A percentile compares a stretch with the other conserved stretches of the same genome.
These are phyloP conservation scores for Gaeumannomyces tritici DNA, from an alignment of 2,329 filamentous ascomycete species.

Conservation along the genomic window DNA sequence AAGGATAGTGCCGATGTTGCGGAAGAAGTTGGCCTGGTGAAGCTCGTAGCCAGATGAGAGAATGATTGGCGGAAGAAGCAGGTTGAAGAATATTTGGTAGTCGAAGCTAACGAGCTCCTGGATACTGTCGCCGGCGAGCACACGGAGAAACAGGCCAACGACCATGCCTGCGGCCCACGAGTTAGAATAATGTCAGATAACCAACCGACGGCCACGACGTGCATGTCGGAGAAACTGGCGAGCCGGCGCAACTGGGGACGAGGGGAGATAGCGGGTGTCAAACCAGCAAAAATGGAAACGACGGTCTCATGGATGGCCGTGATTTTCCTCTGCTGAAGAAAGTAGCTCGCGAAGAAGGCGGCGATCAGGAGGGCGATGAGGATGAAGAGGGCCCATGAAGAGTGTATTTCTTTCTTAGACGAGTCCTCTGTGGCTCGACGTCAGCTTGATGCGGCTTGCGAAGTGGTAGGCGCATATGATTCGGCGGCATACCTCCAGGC, in stretches of 20 bases:
- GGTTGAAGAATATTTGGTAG: constrained; percentile 99
- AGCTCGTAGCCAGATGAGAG: constrained; percentile 94
- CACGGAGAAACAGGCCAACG: constrained; percentile 77
- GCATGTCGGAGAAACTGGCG: too few relatives aligned
- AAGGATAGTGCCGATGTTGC: constrained; percentile 92
- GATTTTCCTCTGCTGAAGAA: constrained; percentile 91
- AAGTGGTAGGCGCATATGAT: background rate
- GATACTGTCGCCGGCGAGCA: constrained; percentile 74
- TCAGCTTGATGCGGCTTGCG: constrained; percentile 7
- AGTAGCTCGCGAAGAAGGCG: constrained; percentile 94
- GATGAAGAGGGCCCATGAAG: constrained; percentile 96
- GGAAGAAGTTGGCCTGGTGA: constrained; percentile 98
- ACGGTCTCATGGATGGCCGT: constrained; percentile 97
- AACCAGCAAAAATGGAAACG: constrained; percentile 93
- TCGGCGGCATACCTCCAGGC: constrained; percentile 29
- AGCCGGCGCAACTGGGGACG: background rate
- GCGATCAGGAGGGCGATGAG: constrained; percentile 88
- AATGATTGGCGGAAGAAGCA: constrained; percentile 96
- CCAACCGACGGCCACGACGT: background rate
- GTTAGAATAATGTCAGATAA: background rate
- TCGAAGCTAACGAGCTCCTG: constrained; percentile 88
- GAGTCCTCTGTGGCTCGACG: constrained; percentile 64
- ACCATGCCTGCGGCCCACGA: constrained; percentile 63
- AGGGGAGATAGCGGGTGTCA: constrained; percentile 6
- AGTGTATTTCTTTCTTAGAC: constrained; percentile 85